Evolutionary conservation across 768 basidiomycete species (phyloP), one percentile per base, ranked within the genome.

Genomic region (Paxillus ammoniavirescens): DNA sequence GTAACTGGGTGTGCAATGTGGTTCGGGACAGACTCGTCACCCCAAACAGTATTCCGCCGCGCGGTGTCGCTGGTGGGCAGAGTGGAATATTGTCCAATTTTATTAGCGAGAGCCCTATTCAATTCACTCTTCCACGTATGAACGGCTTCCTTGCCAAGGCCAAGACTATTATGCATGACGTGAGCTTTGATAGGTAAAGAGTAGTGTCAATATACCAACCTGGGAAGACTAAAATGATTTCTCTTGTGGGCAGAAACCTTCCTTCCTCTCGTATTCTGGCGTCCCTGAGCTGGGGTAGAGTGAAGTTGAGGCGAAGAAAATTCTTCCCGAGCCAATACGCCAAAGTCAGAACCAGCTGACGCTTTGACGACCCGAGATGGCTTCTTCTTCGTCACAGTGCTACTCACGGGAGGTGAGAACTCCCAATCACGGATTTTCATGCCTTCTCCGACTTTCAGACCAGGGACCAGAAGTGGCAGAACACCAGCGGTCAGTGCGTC

Each of bases 401-500:
- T 64, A 31, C 52, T 57, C 43, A 59, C 35, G 1, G 77, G 75
- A 17, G 77, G 74, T 10, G 72, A 72, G 58, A 63, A 59, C n/a
- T 75, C 69, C 42, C 69, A 75, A 28, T 77, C 73, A 51, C 73
- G 78, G 64, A 85, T 78, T 66, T 71, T 79, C 72, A 86, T 77
- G 43, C 81, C 76, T 9, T 73, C 63, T 33, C 84, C 81, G 49
- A 86, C 72, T 47, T 73, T 84, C 33, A 88, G 72, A 4, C 85
- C 86, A 9, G 86, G 86, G 43, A 88, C 77, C 31, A 88, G 79
- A 28, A 86, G 69, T 12, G 86, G 87, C 3, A 89, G 74, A 18
- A 89, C 75, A 28, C 82, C 82, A 14, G 86, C 86, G 8, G 85
- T 85, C 49, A 89, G 75, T 14, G 81, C 83, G 55, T 89, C 86